A percentile compares a stretch with the other conserved stretches of the same genome.
Conservation (phyloP, 2,329 filamentous ascomycete genomes). For the Penicillium paneum region DNA sequence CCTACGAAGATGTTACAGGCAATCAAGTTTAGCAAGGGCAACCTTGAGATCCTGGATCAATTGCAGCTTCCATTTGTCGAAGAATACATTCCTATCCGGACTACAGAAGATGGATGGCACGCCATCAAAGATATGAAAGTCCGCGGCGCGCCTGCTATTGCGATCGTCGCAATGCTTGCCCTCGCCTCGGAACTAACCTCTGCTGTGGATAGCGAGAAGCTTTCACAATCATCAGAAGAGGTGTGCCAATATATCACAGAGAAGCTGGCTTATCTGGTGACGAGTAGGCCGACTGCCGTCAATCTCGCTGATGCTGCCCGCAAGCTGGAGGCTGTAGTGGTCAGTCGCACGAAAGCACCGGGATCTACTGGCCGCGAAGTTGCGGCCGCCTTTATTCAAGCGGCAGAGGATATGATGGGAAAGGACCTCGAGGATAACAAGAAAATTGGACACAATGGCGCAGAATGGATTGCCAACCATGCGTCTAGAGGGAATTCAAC, state of each 20-base stretch:
- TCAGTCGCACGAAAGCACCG: constrained; percentile 40
- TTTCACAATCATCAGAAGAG: constrained; percentile 56
- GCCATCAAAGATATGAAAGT: constrained; percentile 65
- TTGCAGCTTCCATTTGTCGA: constrained; percentile 60
- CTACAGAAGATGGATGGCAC: constrained; percentile 60
- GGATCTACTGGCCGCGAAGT: constrained; percentile 49
- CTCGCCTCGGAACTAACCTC: constrained; percentile 77
- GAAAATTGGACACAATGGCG: constrained; percentile 77
- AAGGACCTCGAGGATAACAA: constrained; percentile 86
- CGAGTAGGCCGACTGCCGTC: constrained; percentile 88
- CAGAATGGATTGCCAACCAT: constrained; percentile 73
- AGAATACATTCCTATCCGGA: constrained; percentile 54
- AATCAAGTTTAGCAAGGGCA: constrained; percentile 57
- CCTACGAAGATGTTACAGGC: constrained; percentile 55
- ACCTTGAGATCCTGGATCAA: constrained; percentile 61
- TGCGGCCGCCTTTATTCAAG: constrained; percentile 67
- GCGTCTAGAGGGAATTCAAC: constrained; percentile 50
- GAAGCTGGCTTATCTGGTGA: constrained; percentile 81
- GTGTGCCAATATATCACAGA: constrained; percentile 66
- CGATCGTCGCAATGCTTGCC: constrained; percentile 90
- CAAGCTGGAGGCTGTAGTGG: constrained; percentile 68
- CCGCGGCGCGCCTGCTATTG: constrained; percentile 84
- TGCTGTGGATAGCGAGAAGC: constrained; percentile 34
- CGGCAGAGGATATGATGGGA: constrained; percentile 80
- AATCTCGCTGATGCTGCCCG: constrained; percentile 87